These are phyloP conservation scores for Neoarthrinium moseri DNA, from an alignment of 2,329 filamentous ascomycete genomes.

Conservation along the genomic window DNA sequence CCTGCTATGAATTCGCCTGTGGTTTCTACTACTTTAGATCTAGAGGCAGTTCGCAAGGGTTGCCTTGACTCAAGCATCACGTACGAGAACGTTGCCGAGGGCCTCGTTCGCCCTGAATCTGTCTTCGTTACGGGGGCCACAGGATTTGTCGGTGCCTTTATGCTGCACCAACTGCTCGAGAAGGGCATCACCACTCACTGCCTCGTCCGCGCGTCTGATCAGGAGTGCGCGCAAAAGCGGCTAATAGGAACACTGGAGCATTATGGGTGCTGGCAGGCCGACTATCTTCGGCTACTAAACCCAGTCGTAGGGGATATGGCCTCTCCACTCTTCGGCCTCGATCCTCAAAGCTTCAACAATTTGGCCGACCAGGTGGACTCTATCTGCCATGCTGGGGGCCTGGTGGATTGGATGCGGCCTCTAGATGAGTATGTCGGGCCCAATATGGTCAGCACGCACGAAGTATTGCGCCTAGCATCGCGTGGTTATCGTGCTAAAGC, in stretches of 20 bases:
- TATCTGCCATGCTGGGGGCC: slow-evolving; percentile 25
- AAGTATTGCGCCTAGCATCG: slow-evolving; percentile 27
- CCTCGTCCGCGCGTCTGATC: slow-evolving; percentile 20
- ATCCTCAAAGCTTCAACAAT: slow-evolving; percentile 19
- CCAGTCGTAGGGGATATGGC: slow-evolving; percentile 21
- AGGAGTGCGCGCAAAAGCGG: slow-evolving; percentile 15
- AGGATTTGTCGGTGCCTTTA: slow-evolving; percentile 25
- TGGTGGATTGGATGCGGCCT: slow-evolving; percentile 29
- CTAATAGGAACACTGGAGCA: slow-evolving; percentile 16
- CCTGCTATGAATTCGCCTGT: background rate
- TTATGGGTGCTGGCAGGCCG: slow-evolving; percentile 22
- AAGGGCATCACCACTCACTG: slow-evolving; percentile 19
- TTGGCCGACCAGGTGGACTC: slow-evolving; percentile 22
- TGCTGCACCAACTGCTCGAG: slow-evolving; percentile 22
- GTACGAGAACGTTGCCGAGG: slow-evolving; percentile 17
- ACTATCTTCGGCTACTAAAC: slow-evolving; percentile 17
- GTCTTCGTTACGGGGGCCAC: slow-evolving; percentile 26
- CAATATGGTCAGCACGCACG: slow-evolving; percentile 28
- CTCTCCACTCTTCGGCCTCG: slow-evolving; percentile 22
- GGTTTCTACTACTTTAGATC: slow-evolving; percentile 14
- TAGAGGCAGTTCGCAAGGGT: slow-evolving; percentile 19
- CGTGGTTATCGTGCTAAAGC: slow-evolving; percentile 21
- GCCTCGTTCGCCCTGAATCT: slow-evolving; percentile 12
- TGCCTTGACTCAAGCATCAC: slow-evolving; percentile 21
- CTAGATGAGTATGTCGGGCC: slow-evolving; percentile 27